phyloP scores from a whole-genome alignment of 2,329 filamentous ascomycete species.

The Diaporthe caulivora region DNA sequence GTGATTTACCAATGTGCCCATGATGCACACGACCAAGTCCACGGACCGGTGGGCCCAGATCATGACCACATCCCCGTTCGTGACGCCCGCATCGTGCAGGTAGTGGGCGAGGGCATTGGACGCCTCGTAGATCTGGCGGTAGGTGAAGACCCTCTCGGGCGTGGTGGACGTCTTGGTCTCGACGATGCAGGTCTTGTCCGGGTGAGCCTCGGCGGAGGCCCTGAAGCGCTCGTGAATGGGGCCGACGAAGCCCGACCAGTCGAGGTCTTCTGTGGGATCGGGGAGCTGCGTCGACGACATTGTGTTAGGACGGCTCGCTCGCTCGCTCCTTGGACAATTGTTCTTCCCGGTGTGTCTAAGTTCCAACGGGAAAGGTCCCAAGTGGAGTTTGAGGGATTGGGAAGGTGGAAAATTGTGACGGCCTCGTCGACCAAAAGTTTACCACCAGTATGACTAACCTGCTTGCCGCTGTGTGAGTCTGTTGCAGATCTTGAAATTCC shows the following conservation, averaged over 20 bases:
- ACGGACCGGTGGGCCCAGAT: slow-evolving; percentile 88
- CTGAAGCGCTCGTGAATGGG: slow-evolving; percentile 80
- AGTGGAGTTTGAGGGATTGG: slow-evolving; percentile 28
- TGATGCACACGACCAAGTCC: slow-evolving; percentile 74
- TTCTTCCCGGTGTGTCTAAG: neutral
- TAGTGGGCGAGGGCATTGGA: slow-evolving; percentile 86
- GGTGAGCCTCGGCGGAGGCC: slow-evolving; percentile 74
- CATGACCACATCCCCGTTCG: slow-evolving; percentile 91
- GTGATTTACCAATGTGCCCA: slow-evolving; percentile 68
- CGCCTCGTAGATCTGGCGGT: slow-evolving; percentile 87
- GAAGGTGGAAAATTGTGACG: slow-evolving; percentile 19
- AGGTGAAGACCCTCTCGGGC: slow-evolving; percentile 79
- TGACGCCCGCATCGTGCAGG: slow-evolving; percentile 78
- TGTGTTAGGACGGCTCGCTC: too few species aligned
- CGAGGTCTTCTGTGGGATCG: slow-evolving; percentile 75
- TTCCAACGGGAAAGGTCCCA: neutral
- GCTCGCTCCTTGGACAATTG: slow-evolving; percentile 6
- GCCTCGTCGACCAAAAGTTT: neutral
- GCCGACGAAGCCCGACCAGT: slow-evolving; percentile 75
- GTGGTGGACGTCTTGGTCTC: slow-evolving; percentile 62
- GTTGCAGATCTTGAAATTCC: slow-evolving; percentile 28
- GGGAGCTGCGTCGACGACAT: slow-evolving; percentile 57
- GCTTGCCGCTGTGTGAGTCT: neutral
- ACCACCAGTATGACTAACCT: slow-evolving; percentile 26
- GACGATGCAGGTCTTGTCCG: slow-evolving; percentile 66